Base-by-base conservation (phyloP, 2,329 filamentous ascomycete species). In the Stachybotrys elegans region DNA sequence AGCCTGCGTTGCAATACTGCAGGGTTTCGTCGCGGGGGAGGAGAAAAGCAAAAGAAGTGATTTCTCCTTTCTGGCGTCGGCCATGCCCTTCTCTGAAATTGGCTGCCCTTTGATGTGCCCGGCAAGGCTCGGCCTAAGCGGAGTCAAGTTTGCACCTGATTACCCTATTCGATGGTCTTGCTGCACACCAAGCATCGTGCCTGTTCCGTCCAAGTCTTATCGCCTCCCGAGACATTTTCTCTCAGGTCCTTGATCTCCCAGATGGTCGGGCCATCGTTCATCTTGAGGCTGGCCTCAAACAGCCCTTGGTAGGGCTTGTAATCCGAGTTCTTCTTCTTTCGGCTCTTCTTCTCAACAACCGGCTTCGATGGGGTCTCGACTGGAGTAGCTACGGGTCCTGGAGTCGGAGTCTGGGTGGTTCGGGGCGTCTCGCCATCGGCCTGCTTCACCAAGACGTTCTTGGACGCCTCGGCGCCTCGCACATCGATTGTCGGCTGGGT, bases 161-260 rank as follows among this genome's bases (percentile, higher is more conserved):
- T n/a, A n/a, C n/a, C n/a, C n/a, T n/a, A 34, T 8, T 34, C 31
- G n/a, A 34, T 34, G 31, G 31, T 17, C n/a, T 34, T 34, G 8
- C n/a, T 34, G 31, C 78, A 81, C 32, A 76, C 54, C 27, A 80
- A 64, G 48, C 78, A 81, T 39, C 65, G 44, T 4, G 58, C 62
- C 25, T 67, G 67, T 55, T 80, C 75, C 11, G 66, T 71, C 78
- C 78, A 81, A 9, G 60, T 63, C 57, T 73, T 77, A 23, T 71
- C 69, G 3, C 75, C 75, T 9, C 69, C 73, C 3, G 57, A 57
- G 6, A 79, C 60, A 9, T 66, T 63, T 22, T 68, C 55, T 38
- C 78, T 68, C 37, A 79, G 58, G 50, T 81, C 78, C 21, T 58
- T 68, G 41, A 81, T 71, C 49, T 78, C 72, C 41, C 79, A 67